phyloP scores from a whole-genome alignment of 2,329 filamentous ascomycete genomes.

The Teratosphaeria viscida region DNA sequence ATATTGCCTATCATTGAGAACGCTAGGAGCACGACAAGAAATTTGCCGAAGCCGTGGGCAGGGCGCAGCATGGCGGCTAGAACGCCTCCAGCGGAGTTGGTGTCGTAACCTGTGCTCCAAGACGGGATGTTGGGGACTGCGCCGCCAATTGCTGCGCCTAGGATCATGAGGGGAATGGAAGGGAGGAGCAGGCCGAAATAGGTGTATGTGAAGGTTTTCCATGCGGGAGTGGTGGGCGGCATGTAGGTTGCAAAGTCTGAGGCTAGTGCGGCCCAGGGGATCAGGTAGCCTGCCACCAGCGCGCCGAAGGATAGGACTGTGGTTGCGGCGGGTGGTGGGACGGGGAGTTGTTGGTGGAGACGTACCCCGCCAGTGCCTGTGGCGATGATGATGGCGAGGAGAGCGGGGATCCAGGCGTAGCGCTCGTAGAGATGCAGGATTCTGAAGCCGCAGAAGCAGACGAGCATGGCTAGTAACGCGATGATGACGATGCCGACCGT shows the following conservation, averaged over 20 bases:
- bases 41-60: constrained; percentile 33
- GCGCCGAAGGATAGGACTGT: background rate
- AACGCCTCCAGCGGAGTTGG: constrained; percentile 28
- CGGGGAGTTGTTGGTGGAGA: background rate
- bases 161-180: constrained; percentile 26
- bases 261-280: constrained; percentile 43
- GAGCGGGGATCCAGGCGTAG: background rate
- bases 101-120: constrained; percentile 29
- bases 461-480: constrained; percentile 44
- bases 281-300: constrained; percentile 19
- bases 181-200: constrained; percentile 26
- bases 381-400: background rate
- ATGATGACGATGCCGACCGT: constrained; percentile 53
- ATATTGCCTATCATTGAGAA: constrained; percentile 35
- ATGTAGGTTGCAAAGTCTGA: constrained; percentile 37
- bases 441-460: constrained; percentile 51
- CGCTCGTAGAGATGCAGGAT: constrained; percentile 23
- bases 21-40: constrained; percentile 34
- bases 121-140: constrained; percentile 19
- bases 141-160: constrained; percentile 34
- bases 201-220: constrained; percentile 30
- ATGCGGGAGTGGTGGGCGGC: constrained; percentile 26
- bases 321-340: background rate
- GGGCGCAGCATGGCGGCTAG: constrained; percentile 30
- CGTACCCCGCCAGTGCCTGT: background rate